These are phyloP conservation scores for Caloboletus firmus DNA, from an alignment of 1,284 basidiomycete genomes.

Conservation along the genomic window DNA sequence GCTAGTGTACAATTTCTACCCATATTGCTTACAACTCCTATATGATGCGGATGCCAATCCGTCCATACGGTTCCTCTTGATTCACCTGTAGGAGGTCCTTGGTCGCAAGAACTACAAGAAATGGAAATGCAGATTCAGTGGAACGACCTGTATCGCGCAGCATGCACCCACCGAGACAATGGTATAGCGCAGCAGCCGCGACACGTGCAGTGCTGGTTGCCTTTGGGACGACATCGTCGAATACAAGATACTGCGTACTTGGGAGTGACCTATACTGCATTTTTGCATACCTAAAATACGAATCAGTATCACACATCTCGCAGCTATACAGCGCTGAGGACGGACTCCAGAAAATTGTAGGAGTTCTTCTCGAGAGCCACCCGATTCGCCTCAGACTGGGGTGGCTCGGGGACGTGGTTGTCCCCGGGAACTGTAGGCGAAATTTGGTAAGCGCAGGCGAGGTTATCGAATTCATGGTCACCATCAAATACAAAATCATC, in stretches of 20 bases:
- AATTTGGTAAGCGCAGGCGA: constrained; percentile 3
- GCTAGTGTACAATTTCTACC: no score
- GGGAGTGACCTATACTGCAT: constrained; percentile 68
- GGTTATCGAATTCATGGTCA: constrained; percentile 25
- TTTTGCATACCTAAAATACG: constrained; percentile 60
- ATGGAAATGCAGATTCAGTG: not conserved
- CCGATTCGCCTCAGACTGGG: constrained; percentile 54
- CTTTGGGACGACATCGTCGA: constrained; percentile 65
- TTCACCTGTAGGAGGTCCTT: constrained; percentile 57
- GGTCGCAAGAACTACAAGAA: constrained; percentile 61
- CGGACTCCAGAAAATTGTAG: constrained; percentile 75
- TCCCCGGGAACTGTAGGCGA: constrained; percentile 36
- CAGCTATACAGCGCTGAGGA: constrained; percentile 4
- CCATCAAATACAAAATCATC: constrained; percentile 69
- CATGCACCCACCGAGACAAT: constrained; percentile 64
- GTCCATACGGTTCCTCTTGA: constrained; percentile 56
- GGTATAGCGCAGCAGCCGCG: constrained; percentile 76
- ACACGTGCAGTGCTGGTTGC: constrained; percentile 69
- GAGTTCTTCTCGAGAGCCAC: constrained; percentile 70
- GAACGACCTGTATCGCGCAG: not conserved
- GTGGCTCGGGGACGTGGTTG: constrained; percentile 42
- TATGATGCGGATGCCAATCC: constrained; percentile 39
- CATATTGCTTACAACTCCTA: no score
- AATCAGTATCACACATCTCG: constrained; percentile 1
- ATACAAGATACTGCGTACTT: constrained; percentile 47